Conservation (phyloP, 768 basidiomycete species). For the Pulveroboletus sp. region DNA sequence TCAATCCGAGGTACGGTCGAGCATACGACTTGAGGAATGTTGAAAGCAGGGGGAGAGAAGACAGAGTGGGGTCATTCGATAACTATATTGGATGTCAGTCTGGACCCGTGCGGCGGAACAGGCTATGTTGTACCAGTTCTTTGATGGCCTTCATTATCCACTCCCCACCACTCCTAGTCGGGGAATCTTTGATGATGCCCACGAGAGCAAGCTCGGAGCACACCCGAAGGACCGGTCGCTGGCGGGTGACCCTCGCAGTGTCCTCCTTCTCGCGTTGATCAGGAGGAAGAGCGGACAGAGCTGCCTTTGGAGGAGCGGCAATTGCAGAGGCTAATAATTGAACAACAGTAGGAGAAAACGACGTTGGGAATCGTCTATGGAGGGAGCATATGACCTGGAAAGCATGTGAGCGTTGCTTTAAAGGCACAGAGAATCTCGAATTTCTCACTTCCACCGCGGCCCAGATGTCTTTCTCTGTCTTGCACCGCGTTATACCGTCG, state of each 20-base stretch:
- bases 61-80: conserved; percentile 80
- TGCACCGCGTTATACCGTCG: conserved; percentile 84
- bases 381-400: conserved; percentile 79
- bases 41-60: conserved; percentile 83
- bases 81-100: conserved; percentile 45
- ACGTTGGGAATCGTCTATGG: conserved; percentile 78
- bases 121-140: conserved; percentile 61
- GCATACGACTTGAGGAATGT: conserved; percentile 94
- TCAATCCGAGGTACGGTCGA: conserved; percentile 80
- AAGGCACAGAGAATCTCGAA: background rate
- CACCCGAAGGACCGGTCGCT: conserved; percentile 81
- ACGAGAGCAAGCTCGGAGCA: conserved; percentile 89
- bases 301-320: conserved; percentile 52
- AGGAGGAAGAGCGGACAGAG: conserved; percentile 50
- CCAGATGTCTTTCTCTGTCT: conserved; percentile 89
- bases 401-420: background rate
- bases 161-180: conserved; percentile 70
- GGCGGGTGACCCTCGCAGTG: conserved; percentile 65
- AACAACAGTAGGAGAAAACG: conserved; percentile 72
- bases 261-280: conserved; percentile 96
- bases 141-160: conserved; percentile 86
- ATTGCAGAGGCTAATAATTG: conserved; percentile 54
- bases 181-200: conserved; percentile 72
- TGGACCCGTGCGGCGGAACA: conserved; percentile 8
- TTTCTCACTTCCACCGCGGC: conserved; percentile 81